Percentiles rank a stretch among this genome's conserved stretches.
phyloP scores from a whole-genome alignment of 352 stramenopile genomes.

The Pythium pyrilobum region DNA sequence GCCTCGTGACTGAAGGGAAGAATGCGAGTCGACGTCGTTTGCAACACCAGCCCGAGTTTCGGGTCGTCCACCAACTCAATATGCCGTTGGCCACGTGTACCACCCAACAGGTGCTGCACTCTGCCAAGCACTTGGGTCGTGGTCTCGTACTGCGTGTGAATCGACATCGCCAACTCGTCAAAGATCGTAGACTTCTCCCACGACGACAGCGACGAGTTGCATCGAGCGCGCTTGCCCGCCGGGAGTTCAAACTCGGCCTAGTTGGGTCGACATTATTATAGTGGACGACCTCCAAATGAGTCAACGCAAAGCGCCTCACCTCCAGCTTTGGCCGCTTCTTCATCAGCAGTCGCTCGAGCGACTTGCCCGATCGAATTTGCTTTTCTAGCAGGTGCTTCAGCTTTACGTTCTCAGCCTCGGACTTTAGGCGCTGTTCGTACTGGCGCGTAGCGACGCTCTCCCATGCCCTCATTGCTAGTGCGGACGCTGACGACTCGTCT shows the following conservation, averaged over 20 bases:
- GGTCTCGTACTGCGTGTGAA: background rate
- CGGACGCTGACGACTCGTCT: background rate
- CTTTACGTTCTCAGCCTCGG: slow-evolving; percentile 12
- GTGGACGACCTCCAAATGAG: no score
- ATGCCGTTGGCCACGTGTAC: background rate
- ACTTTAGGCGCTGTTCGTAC: slow-evolving; percentile 11
- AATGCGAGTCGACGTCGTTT: slow-evolving; percentile 4
- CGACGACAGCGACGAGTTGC: background rate
- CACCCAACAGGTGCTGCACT: background rate
- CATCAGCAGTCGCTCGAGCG: slow-evolving; percentile 4
- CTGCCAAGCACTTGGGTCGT: background rate
- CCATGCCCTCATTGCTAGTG: background rate
- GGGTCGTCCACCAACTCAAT: background rate
- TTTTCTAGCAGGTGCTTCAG: slow-evolving; percentile 5
- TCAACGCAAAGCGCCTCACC: no score
- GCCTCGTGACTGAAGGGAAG: slow-evolving; percentile 6
- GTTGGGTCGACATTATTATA: no score
- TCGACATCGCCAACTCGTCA: background rate
- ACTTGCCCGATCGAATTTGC: slow-evolving; percentile 11
- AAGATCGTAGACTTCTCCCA: background rate
- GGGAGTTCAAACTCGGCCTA: no score
- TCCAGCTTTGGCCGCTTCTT: slow-evolving; percentile 6
- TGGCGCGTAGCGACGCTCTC: slow-evolving; percentile 6
- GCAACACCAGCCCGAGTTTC: background rate
- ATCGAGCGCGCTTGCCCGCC: no score